A percentile compares a stretch with the other conserved stretches of the same genome.
Conservation (phyloP, 2,329 filamentous ascomycete genomes). For the Calycina herbarum region DNA sequence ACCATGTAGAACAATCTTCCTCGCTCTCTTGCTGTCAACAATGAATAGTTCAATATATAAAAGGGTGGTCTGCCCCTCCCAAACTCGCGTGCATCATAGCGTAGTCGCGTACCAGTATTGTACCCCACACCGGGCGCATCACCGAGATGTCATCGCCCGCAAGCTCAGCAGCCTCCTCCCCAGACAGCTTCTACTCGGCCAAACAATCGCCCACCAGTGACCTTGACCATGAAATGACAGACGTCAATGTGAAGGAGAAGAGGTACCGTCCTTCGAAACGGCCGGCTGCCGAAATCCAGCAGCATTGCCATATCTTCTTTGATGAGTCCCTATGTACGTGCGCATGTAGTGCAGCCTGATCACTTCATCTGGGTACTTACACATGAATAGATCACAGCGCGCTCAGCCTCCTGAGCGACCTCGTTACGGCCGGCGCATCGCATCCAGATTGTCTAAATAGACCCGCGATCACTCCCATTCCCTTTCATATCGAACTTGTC, state of each 20-base stretch:
- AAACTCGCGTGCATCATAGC: background rate
- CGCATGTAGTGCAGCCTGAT: background rate
- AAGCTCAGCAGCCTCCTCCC: background rate
- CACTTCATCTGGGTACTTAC: constrained; percentile 9
- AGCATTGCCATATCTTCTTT: constrained; percentile 69
- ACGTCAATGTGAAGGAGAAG: background rate
- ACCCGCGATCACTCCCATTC: constrained; percentile 64
- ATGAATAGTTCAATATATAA: background rate
- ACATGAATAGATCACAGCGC: constrained; percentile 51
- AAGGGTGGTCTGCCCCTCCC: background rate
- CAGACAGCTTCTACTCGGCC: constrained; percentile 19
- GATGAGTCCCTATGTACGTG: constrained; percentile 58
- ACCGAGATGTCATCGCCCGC: background rate
- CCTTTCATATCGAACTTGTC: constrained; percentile 74
- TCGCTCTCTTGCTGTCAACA: background rate
- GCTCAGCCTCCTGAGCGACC: constrained; percentile 62
- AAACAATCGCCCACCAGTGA: constrained; percentile 11
- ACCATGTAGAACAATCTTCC: background rate
- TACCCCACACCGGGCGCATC: background rate
- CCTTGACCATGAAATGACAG: constrained; percentile 11
- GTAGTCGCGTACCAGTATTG: background rate
- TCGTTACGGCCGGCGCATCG: constrained; percentile 54
- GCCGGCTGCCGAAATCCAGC: constrained; percentile 63
- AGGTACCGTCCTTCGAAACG: constrained; percentile 54
- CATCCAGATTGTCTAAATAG: constrained; percentile 38